Evolutionary conservation across 176 grass and related monocot species (phyloP).

Genomic region (Hordeum vulgare): MorexV3_pseudomolecules_assembly NC_058523.1:311066983-311067482

Average conservation of each 20-base stretch:
- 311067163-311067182: background rate
- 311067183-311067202: background rate
- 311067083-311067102: background rate
- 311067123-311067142: background rate
- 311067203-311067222: background rate
- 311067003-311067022: conserved; percentile 35
- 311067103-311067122: background rate
- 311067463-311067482: background rate
- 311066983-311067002: conserved; percentile 79
- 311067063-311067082: background rate
- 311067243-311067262: background rate
- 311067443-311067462: conserved; percentile 59
- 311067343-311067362: conserved; percentile 83
- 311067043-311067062: background rate
- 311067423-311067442: conserved; percentile 88
- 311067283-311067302: conserved; percentile 70
- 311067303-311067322: conserved; percentile 88
- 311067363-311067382: conserved; percentile 69
- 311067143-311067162: background rate
- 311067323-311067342: conserved; percentile 84
- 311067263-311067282: conserved; percentile 49
- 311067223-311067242: background rate
- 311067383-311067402: conserved; percentile 77
- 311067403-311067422: conserved; percentile 76
- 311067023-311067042: background rate